These are phyloP conservation scores for Nemania sp. DNA, from an alignment of 2,329 filamentous ascomycete species.

Conservation along the genomic window DNA sequence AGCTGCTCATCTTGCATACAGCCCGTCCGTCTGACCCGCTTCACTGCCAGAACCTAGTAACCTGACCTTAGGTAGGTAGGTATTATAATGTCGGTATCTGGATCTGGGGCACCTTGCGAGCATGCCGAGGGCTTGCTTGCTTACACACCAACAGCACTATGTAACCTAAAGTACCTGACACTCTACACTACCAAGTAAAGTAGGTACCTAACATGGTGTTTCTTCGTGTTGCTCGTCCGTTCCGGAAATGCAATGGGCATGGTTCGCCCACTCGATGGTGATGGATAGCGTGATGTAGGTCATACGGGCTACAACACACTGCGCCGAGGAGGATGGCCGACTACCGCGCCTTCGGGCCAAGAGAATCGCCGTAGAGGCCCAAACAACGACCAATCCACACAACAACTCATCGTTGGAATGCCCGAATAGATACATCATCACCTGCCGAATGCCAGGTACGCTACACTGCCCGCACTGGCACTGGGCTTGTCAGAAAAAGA, in stretches of 20 bases:
- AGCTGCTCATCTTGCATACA: constrained; percentile 27
- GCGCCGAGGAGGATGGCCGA: background rate
- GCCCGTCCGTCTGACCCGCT: constrained; percentile 11
- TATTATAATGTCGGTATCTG: too few species aligned
- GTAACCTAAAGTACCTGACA: too few species aligned
- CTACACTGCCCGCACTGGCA: constrained; percentile 3
- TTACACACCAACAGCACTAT: too few species aligned
- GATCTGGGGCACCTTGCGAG: constrained; percentile 3
- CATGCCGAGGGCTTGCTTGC: background rate
- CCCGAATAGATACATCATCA: too few species aligned
- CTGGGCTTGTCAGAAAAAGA: constrained; percentile 10
- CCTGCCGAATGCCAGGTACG: background rate
- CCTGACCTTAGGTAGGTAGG: too few species aligned
- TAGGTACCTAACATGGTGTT: background rate
- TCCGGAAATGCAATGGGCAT: background rate
- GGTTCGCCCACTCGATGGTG: background rate
- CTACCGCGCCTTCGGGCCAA: background rate
- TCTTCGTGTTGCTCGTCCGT: background rate
- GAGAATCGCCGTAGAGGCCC: background rate
- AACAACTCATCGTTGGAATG: too few species aligned
- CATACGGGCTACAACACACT: too few species aligned
- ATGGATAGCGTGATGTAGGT: background rate
- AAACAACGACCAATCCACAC: too few species aligned
- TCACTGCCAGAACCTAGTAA: background rate
- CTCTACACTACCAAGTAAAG: background rate